Base-by-base conservation (phyloP, 129 eudicot genomes). In the Glebionis coronaria region DNA sequence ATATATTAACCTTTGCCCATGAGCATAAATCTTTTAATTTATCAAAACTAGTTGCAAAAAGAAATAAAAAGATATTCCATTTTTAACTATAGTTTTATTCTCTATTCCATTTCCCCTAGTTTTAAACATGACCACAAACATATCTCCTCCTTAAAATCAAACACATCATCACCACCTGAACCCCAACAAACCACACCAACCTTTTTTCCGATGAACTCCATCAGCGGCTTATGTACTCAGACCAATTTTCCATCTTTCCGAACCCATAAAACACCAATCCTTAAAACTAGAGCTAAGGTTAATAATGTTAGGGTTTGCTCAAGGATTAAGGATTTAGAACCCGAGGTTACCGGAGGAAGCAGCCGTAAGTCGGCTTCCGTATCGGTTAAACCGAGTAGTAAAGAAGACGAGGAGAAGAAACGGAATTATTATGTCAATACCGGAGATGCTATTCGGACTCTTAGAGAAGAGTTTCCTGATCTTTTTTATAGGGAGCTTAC, bases 371-470 rank as follows among this genome's bases (percentile, higher is more conserved):
- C 66, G 82, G 68, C 83, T 67, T 13, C 79, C 51, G 53, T 87
- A 70, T 73, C 78, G 29, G 11, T 76, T 71, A 74, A 71, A 63
- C 57, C 59, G 25, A 23, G 25, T 64, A 73, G 59, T 9, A 80
- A 73, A 38, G 89, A 86, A 55, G 97, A 87, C 63, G 88, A 77
- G 54, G 86, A 90, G 76, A 84, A 90, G 76, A 84, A 77, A 82
- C 83, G 76, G 77, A 85, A 84, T 65, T 90, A 82, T 29, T 82
- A 90, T 79, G 81, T 84, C 49, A 90, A 90, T 72, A 78, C 79
- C 18, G 97, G 97, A 9, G 70, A 87, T 69, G 95, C 97, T 3
- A 90, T 90, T 87, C 87, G 97, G 77, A 82, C 85, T 12, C 73
- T 87, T 63, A 73, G 97, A 15, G 92, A 90, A 59, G 97, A 90